Base-by-base conservation (phyloP, 768 basidiomycete genomes). In the Phylloporus arenicola region DNA sequence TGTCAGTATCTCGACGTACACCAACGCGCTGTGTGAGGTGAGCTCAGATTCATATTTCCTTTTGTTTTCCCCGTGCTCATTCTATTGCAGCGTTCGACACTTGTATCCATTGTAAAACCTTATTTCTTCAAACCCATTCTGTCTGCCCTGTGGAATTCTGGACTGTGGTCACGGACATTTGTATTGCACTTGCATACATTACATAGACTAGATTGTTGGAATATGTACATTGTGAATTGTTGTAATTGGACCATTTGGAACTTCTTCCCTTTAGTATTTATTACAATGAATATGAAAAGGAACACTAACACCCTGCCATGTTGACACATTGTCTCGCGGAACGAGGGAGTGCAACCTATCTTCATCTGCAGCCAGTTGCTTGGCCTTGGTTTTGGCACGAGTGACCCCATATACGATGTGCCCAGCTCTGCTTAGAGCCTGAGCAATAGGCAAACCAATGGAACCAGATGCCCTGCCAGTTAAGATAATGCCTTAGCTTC, bases 361-460 rank as follows among this genome's bases (percentile, higher is more conserved):
- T 50, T 71, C 70, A 12, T 67, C 50, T 5, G 55, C 55, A 17
- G 60, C 57, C 3, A 72, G 51, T 19, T 48, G 49, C 11, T 55
- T 56, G 1, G 56, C 62, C 25, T 63, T 64, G 6, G 38, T 40
- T 13, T 46, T 22, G 2, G 66, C 67, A 43, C 70, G 63, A 6
- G 69, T 70, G 14, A 57, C 47, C 2, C 70, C 69, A 31, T 69
- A 69, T 10, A 70, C 69, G 29, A 57, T 65, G 41, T 72, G 69
- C 0, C 70, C 70, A 6, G 58, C 64, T 42, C 69, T 56, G 12
- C 65, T 61, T 27, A 69, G 63, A 4, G 70, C 70, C 43, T 65
- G 62, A n/a, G 68, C 56, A 14, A 63, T 53, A n/a, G 68, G 64
- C 6, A 58, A 33, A 7, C 67, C 68, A 29, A 69, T 58, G 50